These are phyloP conservation scores for Aspergillus jensenii DNA, from an alignment of 2,329 filamentous ascomycete species.

Conservation along the genomic window DNA sequence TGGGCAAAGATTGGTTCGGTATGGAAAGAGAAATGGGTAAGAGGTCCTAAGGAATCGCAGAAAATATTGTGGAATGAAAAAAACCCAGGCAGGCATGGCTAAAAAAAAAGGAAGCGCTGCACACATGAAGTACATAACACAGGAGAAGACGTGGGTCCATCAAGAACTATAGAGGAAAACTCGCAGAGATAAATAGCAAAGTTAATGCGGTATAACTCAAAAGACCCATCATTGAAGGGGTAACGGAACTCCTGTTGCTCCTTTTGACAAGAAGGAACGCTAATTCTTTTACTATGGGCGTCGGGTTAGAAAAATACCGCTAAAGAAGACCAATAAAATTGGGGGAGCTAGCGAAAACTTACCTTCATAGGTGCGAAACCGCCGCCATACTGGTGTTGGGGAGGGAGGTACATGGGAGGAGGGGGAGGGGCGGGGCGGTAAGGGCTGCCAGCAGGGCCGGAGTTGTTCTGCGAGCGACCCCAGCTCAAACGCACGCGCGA, in stretches of 20 bases:
- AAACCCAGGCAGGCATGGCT: constrained; percentile 38
- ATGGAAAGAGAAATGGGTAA: constrained; percentile 13
- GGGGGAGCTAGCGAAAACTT: constrained; percentile 24
- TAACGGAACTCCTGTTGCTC: constrained; percentile 44
- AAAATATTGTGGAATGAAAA: constrained; percentile 21
- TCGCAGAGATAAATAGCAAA: constrained; percentile 37
- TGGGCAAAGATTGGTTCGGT: neutral
- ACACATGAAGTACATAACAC: constrained; percentile 42
- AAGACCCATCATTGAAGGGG: constrained; percentile 44
- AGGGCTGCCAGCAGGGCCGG: constrained; percentile 88
- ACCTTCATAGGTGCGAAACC: constrained; percentile 70
- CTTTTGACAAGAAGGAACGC: constrained; percentile 42
- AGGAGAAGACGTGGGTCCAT: constrained; percentile 41
- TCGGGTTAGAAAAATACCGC: constrained; percentile 2
- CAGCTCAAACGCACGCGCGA: constrained; percentile 95
- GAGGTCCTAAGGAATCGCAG: constrained; percentile 14
- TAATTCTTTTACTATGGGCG: constrained; percentile 29
- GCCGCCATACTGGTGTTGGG: constrained; percentile 59
- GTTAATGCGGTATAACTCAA: constrained; percentile 35
- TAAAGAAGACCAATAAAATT: too few relatives aligned
- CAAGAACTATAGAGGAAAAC: constrained; percentile 43
- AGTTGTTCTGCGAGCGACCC: constrained; percentile 99
- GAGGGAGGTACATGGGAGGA: constrained; percentile 70
- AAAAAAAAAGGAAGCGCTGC: constrained; percentile 41
- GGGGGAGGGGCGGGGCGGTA: constrained; percentile 86